Evolutionary conservation across 768 basidiomycete genomes (phyloP).

Genomic region (Leccinum variicolor): DNA sequence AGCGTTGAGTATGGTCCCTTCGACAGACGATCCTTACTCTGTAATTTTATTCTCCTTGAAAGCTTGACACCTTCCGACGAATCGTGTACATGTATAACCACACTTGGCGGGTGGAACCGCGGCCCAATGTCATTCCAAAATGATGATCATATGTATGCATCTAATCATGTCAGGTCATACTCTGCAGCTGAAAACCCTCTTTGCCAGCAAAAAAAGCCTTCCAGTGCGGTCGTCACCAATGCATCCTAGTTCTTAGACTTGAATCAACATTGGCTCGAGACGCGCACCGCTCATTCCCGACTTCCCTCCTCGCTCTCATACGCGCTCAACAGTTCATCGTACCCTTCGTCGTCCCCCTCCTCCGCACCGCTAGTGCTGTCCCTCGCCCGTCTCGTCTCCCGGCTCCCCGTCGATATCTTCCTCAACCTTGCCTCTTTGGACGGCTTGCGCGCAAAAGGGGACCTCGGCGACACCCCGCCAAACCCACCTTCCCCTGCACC

Average conservation of each 20-base stretch:
- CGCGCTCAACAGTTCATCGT: constrained; percentile 74
- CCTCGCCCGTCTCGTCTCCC: constrained; percentile 36
- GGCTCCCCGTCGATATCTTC: constrained; percentile 47
- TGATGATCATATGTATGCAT: not conserved
- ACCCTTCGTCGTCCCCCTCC: constrained; percentile 74
- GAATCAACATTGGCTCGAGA: not conserved
- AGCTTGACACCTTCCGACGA: not conserved
- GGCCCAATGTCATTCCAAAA: not conserved
- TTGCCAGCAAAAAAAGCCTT: not conserved
- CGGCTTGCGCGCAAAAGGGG: constrained; percentile 26
- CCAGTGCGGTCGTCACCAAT: not conserved
- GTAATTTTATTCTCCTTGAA: not conserved
- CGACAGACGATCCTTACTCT: not conserved
- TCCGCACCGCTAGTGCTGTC: constrained; percentile 58
- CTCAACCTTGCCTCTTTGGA: constrained; percentile 35
- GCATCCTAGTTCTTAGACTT: not conserved
- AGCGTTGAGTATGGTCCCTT: not conserved
- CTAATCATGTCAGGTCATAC: not conserved
- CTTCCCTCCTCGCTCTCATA: constrained; percentile 73
- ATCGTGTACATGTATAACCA: not conserved
- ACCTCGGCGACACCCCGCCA: constrained; percentile 20
- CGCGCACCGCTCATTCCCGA: constrained; percentile 19
- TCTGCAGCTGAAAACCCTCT: not conserved
- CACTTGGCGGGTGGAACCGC: not conserved
- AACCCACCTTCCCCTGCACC: not conserved